Conservation (phyloP, 805 yeast species). For the Candida pseudofarinosa region DNA sequence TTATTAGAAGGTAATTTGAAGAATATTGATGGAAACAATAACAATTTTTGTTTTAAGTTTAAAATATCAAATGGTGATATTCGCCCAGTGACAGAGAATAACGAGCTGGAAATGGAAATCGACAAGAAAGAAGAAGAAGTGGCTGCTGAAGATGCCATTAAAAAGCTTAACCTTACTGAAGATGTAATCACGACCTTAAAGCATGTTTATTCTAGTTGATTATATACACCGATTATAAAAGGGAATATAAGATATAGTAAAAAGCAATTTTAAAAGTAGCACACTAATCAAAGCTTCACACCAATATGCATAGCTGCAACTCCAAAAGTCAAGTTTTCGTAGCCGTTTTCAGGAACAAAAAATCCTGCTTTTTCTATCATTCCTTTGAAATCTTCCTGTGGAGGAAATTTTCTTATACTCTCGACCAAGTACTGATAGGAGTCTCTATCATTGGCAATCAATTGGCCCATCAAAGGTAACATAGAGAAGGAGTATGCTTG, state of each 20-base stretch:
- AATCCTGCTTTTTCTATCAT: conserved; percentile 97
- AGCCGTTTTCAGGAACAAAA: conserved; percentile 79
- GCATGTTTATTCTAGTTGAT: conserved; percentile 6
- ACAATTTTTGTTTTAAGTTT: conserved; percentile 8
- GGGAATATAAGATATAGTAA: no score
- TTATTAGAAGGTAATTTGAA: conserved; percentile 12
- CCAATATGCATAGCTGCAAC: conserved; percentile 96
- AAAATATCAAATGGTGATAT: conserved; percentile 30
- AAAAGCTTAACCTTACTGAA: conserved; percentile 28
- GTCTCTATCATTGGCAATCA: conserved; percentile 91
- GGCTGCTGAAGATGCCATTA: conserved; percentile 15
- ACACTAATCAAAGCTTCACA: conserved; percentile 59
- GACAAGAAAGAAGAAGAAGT: conserved; percentile 8
- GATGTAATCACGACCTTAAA: conserved; percentile 22
- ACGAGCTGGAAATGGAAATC: conserved; percentile 19
- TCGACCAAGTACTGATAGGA: conserved; percentile 96
- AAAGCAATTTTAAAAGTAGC: conserved; percentile 3
- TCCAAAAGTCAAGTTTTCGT: conserved; percentile 91
- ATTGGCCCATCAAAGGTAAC: conserved; percentile 92
- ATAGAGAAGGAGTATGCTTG: conserved; percentile 84
- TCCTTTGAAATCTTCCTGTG: conserved; percentile 81
- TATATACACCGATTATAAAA: background rate
- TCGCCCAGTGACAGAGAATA: conserved; percentile 3
- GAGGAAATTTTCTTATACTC: conserved; percentile 86
- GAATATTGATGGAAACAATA: conserved; percentile 5